These are phyloP conservation scores for Rhodamnia argentea DNA, from an alignment of 345 rosid species.

Conservation along the genomic window DNA sequence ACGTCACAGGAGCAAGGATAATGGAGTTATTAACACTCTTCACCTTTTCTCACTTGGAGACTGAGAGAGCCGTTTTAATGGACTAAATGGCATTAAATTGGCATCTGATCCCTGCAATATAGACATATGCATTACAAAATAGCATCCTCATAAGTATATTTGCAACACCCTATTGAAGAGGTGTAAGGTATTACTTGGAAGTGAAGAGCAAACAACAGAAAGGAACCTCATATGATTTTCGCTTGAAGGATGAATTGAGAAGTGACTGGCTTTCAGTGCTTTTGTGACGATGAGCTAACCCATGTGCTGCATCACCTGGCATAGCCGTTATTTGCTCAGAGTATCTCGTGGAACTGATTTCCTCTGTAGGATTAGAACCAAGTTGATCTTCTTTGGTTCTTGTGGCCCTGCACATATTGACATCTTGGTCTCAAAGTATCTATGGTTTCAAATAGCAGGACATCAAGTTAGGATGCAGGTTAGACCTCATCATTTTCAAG, in stretches of 20 bases:
- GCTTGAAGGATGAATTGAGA: slow-evolving; percentile 40
- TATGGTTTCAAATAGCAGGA: background rate
- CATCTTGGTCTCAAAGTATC: background rate
- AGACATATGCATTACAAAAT: background rate
- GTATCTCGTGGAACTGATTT: slow-evolving; percentile 16
- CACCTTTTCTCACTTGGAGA: slow-evolving; percentile 67
- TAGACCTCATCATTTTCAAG: slow-evolving; percentile 36
- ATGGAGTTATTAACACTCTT: background rate
- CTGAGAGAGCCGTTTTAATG: slow-evolving; percentile 46
- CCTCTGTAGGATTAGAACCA: slow-evolving; percentile 13
- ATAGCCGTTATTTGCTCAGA: slow-evolving; percentile 20
- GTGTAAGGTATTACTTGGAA: background rate
- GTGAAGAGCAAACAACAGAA: background rate
- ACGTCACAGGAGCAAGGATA: background rate
- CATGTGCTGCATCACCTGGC: slow-evolving; percentile 8
- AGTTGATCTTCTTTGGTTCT: slow-evolving; percentile 25
- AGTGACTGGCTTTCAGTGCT: slow-evolving; percentile 17
- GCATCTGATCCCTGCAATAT: slow-evolving; percentile 37
- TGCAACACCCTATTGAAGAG: background rate
- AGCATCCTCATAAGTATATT: background rate
- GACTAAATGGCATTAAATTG: slow-evolving; percentile 17
- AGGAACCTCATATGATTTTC: slow-evolving; percentile 60
- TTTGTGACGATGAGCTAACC: slow-evolving; percentile 1
- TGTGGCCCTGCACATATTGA: slow-evolving; percentile 27
- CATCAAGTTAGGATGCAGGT: background rate